These are phyloP conservation scores for Candida mattraensis DNA, from an alignment of 805 yeast genomes.

Conservation along the genomic window DNA sequence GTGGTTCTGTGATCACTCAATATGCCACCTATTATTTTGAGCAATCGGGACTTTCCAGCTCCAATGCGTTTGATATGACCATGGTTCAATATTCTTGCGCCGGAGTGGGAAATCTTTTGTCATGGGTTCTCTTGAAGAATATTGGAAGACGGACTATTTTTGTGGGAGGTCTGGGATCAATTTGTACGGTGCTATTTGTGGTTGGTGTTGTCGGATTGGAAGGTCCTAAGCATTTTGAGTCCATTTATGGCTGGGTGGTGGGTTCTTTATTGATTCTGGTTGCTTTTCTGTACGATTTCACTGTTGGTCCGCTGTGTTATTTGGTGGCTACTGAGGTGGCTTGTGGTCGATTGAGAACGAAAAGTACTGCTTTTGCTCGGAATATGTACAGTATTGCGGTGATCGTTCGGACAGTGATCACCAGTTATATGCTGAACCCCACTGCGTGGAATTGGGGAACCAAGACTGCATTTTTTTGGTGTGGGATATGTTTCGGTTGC, in stretches of 20 bases:
- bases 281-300: slow-evolving; percentile 1
- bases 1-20: slow-evolving; percentile 64
- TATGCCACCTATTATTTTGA: slow-evolving; percentile 47
- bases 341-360: neutral
- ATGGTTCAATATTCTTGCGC: neutral
- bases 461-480: slow-evolving; percentile 2
- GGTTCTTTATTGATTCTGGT: slow-evolving; percentile 1
- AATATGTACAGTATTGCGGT: neutral
- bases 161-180: neutral
- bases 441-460: slow-evolving; percentile 6
- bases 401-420: neutral
- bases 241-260: neutral
- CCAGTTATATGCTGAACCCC: slow-evolving; percentile 1
- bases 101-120: neutral
- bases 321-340: slow-evolving; percentile 2
- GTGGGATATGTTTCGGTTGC: neutral
- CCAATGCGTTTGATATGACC: slow-evolving; percentile 11
- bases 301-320: slow-evolving; percentile 3
- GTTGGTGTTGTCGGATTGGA: too few species aligned
- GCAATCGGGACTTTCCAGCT: slow-evolving; percentile 19
- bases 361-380: slow-evolving; percentile 1
- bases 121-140: neutral
- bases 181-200: too few species aligned
- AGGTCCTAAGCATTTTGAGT: too few species aligned
- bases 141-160: neutral